Conservation (phyloP, 192 early-diverging fungal species). For the Coemansia sp. region DNA sequence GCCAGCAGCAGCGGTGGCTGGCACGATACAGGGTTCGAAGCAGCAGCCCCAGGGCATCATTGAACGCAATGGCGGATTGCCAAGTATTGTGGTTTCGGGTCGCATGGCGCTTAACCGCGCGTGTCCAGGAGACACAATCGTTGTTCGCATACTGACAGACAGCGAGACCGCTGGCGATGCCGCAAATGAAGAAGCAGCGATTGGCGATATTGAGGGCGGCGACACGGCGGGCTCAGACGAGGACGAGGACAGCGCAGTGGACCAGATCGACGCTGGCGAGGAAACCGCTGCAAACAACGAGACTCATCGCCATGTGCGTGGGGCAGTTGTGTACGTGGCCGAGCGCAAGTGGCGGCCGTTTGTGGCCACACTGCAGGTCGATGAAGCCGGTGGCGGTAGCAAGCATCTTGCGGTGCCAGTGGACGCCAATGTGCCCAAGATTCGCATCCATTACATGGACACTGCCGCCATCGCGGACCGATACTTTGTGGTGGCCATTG, state of each 20-base stretch:
- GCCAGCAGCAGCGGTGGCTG: conserved; percentile 2
- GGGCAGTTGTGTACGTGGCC: conserved; percentile 61
- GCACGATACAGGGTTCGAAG: too few relatives aligned
- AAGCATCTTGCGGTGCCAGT: conserved; percentile 69
- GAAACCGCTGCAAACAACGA: conserved; percentile 16
- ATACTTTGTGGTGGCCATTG: conserved; percentile 73
- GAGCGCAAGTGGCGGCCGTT: conserved; percentile 74
- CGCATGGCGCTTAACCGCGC: conserved; percentile 54
- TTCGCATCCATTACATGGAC: conserved; percentile 70
- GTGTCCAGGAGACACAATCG: conserved; percentile 65
- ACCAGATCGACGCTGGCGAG: conserved; percentile 32
- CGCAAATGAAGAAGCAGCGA: not conserved
- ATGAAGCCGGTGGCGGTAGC: conserved; percentile 53
- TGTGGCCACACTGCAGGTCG: conserved; percentile 69
- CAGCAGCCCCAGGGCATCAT: conserved; percentile 24
- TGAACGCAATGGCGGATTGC: conserved; percentile 40
- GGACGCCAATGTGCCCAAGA: conserved; percentile 68
- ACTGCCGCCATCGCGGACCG: conserved; percentile 56
- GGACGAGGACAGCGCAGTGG: conserved; percentile 9
- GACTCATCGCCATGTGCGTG: conserved; percentile 9
- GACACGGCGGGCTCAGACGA: not conserved
- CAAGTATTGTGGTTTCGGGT: conserved; percentile 64
- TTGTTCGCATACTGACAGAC: conserved; percentile 58
- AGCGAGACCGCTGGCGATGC: not conserved
- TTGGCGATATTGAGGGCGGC: not conserved